Evolutionary conservation across 768 basidiomycete genomes (phyloP), one percentile per base, ranked within the genome.

Genomic region (Hortiboletus campestris): DNA sequence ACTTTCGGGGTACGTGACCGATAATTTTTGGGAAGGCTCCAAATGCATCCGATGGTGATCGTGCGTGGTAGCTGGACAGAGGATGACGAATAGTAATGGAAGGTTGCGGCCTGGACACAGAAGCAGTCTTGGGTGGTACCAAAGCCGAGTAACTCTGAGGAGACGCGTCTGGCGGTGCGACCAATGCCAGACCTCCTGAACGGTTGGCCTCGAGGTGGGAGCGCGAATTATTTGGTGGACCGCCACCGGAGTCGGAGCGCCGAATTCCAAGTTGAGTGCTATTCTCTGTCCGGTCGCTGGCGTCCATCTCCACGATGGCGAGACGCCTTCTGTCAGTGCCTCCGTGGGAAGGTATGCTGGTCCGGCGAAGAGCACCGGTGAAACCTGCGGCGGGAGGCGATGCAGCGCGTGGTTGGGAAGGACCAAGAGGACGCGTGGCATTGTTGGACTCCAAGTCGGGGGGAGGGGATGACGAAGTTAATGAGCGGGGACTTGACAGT

Each of bases 121-220:
- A 82, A 13, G 80, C 77, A 29, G 79, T 74, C 20, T 77, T 67
- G 14, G 82, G 82, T 52, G 83, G 80, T 6, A 80, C 75, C 44
- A 85, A 73, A 51, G 80, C 78, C 29, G 81, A 75, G 63, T 84
- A 83, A 14, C 77, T 71, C 44, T 67, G 74, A 16, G 79, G 78
- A 10, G 83, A 77, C 59, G 83, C 84, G 68, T 88, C 89, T 38
- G 87, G 86, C 47, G 87, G 88, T 50, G 85, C 85, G 56, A 89
- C 84, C 59, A 90, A 76, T 49, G 87, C 84, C 25, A 89, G 76
- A 50, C 82, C 81, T 11, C 48, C 51, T 16, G 53, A 63, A 35
- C 34, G 43, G 60, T 71, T 73, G 36, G 75, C 71, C 51, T 75
- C 69, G 50, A 76, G 61, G 17, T 75, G 73, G 38, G 78, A 71